phyloP scores from a whole-genome alignment of 163 green algal species.

The Prototheca stagnorum region DNA sequence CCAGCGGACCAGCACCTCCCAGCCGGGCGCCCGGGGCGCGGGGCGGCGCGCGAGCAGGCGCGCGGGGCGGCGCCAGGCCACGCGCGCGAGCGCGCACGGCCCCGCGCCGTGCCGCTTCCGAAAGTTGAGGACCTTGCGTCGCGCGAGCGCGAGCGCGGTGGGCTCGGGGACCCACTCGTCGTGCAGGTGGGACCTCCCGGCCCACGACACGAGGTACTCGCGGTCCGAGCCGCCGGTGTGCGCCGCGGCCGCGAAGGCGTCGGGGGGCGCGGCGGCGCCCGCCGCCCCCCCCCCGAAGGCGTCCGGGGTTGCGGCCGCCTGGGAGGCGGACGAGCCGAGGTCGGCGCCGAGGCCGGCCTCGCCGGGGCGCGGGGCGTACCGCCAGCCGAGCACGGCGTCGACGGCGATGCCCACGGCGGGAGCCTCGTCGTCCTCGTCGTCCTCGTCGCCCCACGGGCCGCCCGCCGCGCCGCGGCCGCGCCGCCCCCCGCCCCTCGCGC shows the following conservation, averaged over 20 bases:
- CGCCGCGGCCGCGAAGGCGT: background rate
- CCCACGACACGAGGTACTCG: conserved; percentile 76
- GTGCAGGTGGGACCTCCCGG: conserved; percentile 51
- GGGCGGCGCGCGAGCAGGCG: conserved; percentile 51
- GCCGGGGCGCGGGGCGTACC: conserved; percentile 16
- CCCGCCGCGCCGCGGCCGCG: conserved; percentile 19
- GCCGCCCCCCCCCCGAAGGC: too few species aligned
- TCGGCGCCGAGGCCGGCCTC: too few species aligned
- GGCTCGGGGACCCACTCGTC: conserved; percentile 73
- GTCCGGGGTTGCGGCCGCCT: too few species aligned
- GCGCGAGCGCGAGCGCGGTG: conserved; percentile 41
- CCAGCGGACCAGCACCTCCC: conserved; percentile 82
- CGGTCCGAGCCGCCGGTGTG: conserved; percentile 4
- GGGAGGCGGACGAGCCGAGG: too few species aligned
- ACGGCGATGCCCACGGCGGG: conserved; percentile 28
- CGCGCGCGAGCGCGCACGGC: conserved; percentile 33
- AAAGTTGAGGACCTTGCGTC: conserved; percentile 72
- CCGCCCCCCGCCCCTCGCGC: conserved; percentile 16
- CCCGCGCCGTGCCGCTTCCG: conserved; percentile 41
- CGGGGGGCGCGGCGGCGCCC: too few species aligned
- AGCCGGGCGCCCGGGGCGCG: conserved; percentile 47
- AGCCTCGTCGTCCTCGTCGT: conserved; percentile 35
- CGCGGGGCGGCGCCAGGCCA: conserved; percentile 48
- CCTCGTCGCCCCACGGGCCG: conserved; percentile 21
- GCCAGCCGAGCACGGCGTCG: conserved; percentile 60